Evolutionary conservation across 2,329 filamentous ascomycete species (phyloP).

Genomic region (Colletotrichum lini): DNA sequence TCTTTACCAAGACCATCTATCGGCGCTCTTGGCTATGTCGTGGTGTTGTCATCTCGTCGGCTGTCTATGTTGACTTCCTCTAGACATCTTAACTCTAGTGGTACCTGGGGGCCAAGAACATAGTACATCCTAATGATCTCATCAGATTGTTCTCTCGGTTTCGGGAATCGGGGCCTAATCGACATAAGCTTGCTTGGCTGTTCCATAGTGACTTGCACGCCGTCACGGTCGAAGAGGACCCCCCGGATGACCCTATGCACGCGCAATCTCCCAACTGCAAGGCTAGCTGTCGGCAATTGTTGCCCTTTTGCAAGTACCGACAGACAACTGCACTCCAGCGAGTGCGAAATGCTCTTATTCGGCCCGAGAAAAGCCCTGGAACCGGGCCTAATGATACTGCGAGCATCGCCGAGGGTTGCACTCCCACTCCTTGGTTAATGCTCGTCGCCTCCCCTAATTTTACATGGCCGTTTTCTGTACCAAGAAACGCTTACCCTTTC

Average conservation of each 20-base stretch:
- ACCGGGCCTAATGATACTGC: not conserved
- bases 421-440: conserved; percentile 10
- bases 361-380: conserved; percentile 4
- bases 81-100: not conserved
- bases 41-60: conserved; percentile 10
- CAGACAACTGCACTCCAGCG: not conserved
- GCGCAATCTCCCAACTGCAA: conserved; percentile 28
- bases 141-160: conserved; percentile 20
- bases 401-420: conserved; percentile 14
- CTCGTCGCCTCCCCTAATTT: conserved; percentile 8
- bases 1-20: conserved; percentile 35
- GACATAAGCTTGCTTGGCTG: conserved; percentile 30
- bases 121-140: conserved; percentile 2
- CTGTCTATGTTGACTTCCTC: conserved; percentile 4
- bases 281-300: conserved; percentile 30
- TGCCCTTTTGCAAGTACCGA: conserved; percentile 28
- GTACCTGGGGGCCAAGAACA: conserved; percentile 9
- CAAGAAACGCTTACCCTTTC: conserved; percentile 24
- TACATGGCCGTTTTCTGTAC: conserved; percentile 1
- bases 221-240: not conserved
- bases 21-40: conserved; percentile 30
- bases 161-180: conserved; percentile 16
- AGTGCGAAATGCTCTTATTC: conserved; percentile 13
- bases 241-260: conserved; percentile 15
- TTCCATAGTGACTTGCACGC: not conserved